These are phyloP conservation scores for Scheffersomyces stipitis DNA, from an alignment of 805 yeast genomes.

Conservation along the genomic window DNA sequence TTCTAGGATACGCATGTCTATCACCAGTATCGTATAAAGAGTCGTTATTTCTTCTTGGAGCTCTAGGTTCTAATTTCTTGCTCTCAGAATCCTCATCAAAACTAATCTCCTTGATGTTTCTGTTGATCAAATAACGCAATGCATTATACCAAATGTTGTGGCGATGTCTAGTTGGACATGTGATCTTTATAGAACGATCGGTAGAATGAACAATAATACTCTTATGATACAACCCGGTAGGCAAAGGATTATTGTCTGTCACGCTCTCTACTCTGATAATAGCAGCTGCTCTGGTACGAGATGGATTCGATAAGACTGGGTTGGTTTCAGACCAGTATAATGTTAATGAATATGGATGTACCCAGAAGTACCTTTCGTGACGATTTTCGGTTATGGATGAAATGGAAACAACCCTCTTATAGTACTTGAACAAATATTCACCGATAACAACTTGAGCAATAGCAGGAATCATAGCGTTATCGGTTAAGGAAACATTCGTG, in stretches of 20 bases:
- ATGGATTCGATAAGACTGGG: slow-evolving; percentile 72
- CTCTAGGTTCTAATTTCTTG: not conserved
- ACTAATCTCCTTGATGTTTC: slow-evolving; percentile 58
- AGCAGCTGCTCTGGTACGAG: slow-evolving; percentile 76
- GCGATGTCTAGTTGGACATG: slow-evolving; percentile 83
- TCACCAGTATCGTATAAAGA: slow-evolving; percentile 12
- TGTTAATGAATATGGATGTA: slow-evolving; percentile 90
- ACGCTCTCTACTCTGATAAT: slow-evolving; percentile 77
- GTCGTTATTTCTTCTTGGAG: slow-evolving; percentile 4
- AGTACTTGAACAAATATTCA: slow-evolving; percentile 83
- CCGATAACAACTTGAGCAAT: slow-evolving; percentile 93
- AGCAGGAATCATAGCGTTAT: slow-evolving; percentile 75
- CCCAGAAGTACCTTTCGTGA: slow-evolving; percentile 94
- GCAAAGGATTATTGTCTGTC: slow-evolving; percentile 81
- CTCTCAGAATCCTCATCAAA: slow-evolving; percentile 33
- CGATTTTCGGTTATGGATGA: slow-evolving; percentile 74
- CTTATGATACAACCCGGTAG: slow-evolving; percentile 85
- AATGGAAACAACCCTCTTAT: slow-evolving; percentile 71
- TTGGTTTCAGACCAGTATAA: slow-evolving; percentile 84
- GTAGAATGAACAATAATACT: slow-evolving; percentile 75
- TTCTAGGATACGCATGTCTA: slow-evolving; percentile 16
- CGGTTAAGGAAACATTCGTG: slow-evolving; percentile 65
- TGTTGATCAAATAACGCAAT: slow-evolving; percentile 67
- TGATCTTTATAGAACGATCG: slow-evolving; percentile 66
- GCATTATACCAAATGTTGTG: slow-evolving; percentile 93